These are phyloP conservation scores for Aspergillus pseudotamarii DNA, from an alignment of 2,329 filamentous ascomycete genomes.

Conservation along the genomic window DNA sequence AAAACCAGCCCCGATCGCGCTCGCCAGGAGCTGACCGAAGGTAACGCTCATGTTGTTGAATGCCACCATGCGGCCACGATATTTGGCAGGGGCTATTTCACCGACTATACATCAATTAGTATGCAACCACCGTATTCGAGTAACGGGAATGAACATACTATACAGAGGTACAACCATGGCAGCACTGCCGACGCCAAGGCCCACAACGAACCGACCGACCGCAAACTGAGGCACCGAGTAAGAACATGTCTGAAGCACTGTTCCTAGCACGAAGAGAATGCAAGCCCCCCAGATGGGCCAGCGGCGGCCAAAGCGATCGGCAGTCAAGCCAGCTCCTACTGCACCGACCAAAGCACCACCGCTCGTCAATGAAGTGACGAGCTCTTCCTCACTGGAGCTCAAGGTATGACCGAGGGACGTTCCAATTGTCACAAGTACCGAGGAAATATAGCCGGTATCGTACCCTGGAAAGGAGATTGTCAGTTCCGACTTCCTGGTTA, in stretches of 20 bases:
- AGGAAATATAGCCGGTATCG: conserved; percentile 50
- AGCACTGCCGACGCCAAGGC: conserved; percentile 52
- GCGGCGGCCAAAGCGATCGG: conserved; percentile 66
- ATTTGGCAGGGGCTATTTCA: background rate
- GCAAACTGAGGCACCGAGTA: conserved; percentile 47
- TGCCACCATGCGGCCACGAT: conserved; percentile 1
- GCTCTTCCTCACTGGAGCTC: conserved; percentile 48
- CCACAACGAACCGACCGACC: conserved; percentile 50
- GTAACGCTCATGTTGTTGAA: conserved; percentile 3
- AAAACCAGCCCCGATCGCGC: background rate
- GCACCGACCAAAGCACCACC: conserved; percentile 52
- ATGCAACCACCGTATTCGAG: background rate
- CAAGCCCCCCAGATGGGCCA: conserved; percentile 61
- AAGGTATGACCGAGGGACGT: conserved; percentile 42
- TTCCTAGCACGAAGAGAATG: conserved; percentile 42
- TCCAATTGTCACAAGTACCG: conserved; percentile 40
- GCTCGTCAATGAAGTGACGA: conserved; percentile 55
- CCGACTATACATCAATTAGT: background rate
- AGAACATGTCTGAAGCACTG: conserved; percentile 37
- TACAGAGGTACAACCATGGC: conserved; percentile 49
- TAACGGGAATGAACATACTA: background rate
- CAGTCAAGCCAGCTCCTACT: conserved; percentile 54
- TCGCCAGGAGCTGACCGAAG: background rate
- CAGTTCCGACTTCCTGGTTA: background rate
- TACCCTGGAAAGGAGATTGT: conserved; percentile 34